A percentile compares a stretch with the other conserved stretches of the same genome.
Evolutionary conservation across 2,329 filamentous ascomycete genomes (phyloP).

Genomic region (Aplosporella prunicola): DNA sequence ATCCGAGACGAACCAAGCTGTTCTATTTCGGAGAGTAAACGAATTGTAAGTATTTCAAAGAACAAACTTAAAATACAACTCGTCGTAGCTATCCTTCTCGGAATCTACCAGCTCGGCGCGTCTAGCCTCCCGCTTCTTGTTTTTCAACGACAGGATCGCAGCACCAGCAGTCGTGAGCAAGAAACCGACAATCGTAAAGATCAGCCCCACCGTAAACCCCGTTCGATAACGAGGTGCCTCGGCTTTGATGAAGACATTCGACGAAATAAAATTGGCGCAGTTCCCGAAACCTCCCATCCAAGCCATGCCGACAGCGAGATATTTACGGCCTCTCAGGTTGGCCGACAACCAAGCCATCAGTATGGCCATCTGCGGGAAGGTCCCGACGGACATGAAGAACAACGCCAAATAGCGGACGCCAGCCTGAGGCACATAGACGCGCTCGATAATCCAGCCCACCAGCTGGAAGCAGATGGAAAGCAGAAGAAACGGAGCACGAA

Average conservation of each 20-base stretch:
- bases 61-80: background rate
- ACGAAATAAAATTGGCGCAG: slow-evolving; percentile 34
- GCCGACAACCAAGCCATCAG: slow-evolving; percentile 26
- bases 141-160: background rate
- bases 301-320: slow-evolving; percentile 33
- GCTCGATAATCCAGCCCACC: slow-evolving; percentile 23
- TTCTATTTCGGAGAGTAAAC: no score
- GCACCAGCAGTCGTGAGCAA: background rate
- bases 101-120: background rate
- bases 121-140: background rate
- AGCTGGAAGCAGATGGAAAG: background rate
- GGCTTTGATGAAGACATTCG: slow-evolving; percentile 33
- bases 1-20: no score
- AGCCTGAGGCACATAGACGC: slow-evolving; percentile 9
- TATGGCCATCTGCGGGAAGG: slow-evolving; percentile 21
- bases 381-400: slow-evolving; percentile 19
- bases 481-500: slow-evolving; percentile 44
- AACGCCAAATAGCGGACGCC: slow-evolving; percentile 18
- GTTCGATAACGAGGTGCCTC: slow-evolving; percentile 31
- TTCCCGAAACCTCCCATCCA: slow-evolving; percentile 37
- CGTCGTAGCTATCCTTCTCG: background rate
- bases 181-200: slow-evolving; percentile 13
- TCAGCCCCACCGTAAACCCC: slow-evolving; percentile 30
- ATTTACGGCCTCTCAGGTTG: slow-evolving; percentile 31
- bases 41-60: no score